A percentile compares a stretch with the other conserved stretches of the same genome.
Conservation (phyloP, 116 monocot species). For the Thalassia testudinum region DNA sequence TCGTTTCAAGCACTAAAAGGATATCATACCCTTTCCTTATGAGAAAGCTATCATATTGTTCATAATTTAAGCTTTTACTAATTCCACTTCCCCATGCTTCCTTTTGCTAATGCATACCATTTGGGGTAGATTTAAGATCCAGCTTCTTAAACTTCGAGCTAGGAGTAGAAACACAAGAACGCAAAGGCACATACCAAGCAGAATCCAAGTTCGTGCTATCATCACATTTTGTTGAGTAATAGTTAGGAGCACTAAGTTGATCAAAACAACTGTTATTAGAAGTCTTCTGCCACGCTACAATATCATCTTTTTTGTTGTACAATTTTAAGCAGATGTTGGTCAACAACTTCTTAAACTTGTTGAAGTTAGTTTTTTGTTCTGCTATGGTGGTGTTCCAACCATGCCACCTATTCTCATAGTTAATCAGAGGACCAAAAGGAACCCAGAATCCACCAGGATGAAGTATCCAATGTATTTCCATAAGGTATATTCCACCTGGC, state of each 20-base stretch:
- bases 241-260: slow-evolving; percentile 25
- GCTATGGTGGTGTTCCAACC: slow-evolving; percentile 90
- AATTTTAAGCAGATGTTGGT: slow-evolving; percentile 88
- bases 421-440: slow-evolving; percentile 77
- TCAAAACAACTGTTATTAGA: slow-evolving; percentile 57
- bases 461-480: slow-evolving; percentile 85
- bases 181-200: slow-evolving; percentile 75
- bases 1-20: too few species aligned
- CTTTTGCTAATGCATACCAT: too few species aligned
- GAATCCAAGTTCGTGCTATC: slow-evolving; percentile 76
- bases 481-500: slow-evolving; percentile 72
- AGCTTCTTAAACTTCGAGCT: too few species aligned
- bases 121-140: too few species aligned
- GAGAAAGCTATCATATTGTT: too few species aligned
- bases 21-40: too few species aligned
- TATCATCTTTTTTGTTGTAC: slow-evolving; percentile 78
- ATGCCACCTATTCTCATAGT: slow-evolving; percentile 84
- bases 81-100: too few species aligned
- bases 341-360: slow-evolving; percentile 60
- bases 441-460: slow-evolving; percentile 89
- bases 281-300: slow-evolving; percentile 91
- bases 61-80: too few species aligned
- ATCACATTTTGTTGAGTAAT: slow-evolving; percentile 68
- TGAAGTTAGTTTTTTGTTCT: slow-evolving; percentile 68
- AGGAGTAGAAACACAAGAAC: slow-evolving; percentile 54